phyloP scores from a whole-genome alignment of 257 asterid species.

The Ophiorrhiza pumila region DNA sequence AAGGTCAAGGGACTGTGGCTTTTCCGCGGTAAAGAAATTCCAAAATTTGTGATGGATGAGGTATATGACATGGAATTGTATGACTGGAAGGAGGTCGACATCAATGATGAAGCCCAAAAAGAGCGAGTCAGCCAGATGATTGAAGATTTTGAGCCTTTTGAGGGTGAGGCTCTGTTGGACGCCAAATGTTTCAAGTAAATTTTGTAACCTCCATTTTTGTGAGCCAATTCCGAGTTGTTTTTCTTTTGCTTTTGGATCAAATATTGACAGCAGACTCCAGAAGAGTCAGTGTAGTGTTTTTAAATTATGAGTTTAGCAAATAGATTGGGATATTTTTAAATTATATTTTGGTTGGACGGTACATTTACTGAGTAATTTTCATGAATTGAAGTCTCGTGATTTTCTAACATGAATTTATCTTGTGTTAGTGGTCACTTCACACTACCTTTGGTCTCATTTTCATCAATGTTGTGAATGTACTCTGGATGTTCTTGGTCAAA shows the following conservation, averaged over 20 bases:
- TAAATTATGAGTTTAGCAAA: background rate
- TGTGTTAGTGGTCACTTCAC: no score
- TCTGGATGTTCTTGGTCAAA: no score
- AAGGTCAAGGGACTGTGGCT: constrained; percentile 97
- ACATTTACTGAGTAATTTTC: no score
- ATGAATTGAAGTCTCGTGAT: no score
- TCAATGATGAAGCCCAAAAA: constrained; percentile 81
- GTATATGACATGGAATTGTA: constrained; percentile 91
- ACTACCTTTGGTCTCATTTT: no score
- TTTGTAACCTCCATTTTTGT: constrained; percentile 5
- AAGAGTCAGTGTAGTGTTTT: background rate
- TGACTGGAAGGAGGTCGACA: constrained; percentile 78
- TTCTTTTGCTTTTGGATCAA: background rate
- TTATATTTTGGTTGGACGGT: background rate
- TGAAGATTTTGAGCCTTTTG: constrained; percentile 88
- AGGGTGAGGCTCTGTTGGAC: constrained; percentile 78
- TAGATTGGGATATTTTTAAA: background rate
- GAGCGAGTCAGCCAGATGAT: constrained; percentile 91
- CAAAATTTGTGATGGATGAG: constrained; percentile 73
- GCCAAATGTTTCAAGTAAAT: constrained; percentile 91
- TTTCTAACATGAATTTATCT: no score
- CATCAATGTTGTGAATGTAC: no score
- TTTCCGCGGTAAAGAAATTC: constrained; percentile 79
- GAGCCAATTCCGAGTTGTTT: background rate
- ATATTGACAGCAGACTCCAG: background rate